Percentiles rank a stretch among this genome's conserved stretches.
These are phyloP conservation scores for Arachis hypogaea DNA, from an alignment of 306 rosid species.

Conservation along the genomic window DNA sequence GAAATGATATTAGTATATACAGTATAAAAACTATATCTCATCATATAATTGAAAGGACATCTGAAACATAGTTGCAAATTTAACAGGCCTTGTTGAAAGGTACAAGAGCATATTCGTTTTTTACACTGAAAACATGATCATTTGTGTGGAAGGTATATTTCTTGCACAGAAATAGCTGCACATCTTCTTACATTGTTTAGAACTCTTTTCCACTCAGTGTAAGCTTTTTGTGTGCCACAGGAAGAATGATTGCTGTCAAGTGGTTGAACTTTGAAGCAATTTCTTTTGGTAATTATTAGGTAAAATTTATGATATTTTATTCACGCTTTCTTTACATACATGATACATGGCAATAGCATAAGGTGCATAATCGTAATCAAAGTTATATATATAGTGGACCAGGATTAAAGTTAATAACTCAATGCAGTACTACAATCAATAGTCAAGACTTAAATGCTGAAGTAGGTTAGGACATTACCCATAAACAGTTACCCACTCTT, in stretches of 20 bases:
- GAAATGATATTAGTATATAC: not conserved
- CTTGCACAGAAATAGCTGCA: too few species aligned
- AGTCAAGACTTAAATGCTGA: slow-evolving; percentile 20
- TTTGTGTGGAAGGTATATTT: too few species aligned
- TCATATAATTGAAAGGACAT: not conserved
- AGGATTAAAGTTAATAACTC: not conserved
- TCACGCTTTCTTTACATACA: not conserved
- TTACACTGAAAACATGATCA: too few species aligned
- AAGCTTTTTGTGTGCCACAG: not conserved
- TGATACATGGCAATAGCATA: not conserved
- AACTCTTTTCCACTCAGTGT: slow-evolving; percentile 1
- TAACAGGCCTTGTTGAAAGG: not conserved
- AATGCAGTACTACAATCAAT: slow-evolving; percentile 3
- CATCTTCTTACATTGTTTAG: slow-evolving; percentile 9
- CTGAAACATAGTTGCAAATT: too few species aligned
- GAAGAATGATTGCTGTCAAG: slow-evolving; percentile 1
- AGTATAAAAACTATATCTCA: not conserved
- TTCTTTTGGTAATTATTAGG: slow-evolving; percentile 24
- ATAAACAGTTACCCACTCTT: slow-evolving; percentile 96
- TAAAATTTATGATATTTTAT: slow-evolving; percentile 2
- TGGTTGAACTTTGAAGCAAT: not conserved
- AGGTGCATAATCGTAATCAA: slow-evolving; percentile 12
- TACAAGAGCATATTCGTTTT: slow-evolving; percentile 1
- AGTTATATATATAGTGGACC: not conserved
- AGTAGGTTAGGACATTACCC: slow-evolving; percentile 64